Evolutionary conservation across 306 rosid species (phyloP).

Genomic region (Cajanus cajan): DNA sequence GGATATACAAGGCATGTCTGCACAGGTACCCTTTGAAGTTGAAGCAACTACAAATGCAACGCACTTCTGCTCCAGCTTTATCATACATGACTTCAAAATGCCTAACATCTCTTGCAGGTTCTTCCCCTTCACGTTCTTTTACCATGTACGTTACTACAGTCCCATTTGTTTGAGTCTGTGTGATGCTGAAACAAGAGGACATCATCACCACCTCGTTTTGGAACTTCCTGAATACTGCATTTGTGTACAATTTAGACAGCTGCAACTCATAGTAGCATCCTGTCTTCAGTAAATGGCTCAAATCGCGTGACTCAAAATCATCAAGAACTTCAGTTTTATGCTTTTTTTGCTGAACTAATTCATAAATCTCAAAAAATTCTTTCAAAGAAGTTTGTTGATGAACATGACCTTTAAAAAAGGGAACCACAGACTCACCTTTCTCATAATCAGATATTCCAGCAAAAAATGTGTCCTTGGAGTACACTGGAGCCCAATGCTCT

Average conservation of each 20-base stretch:
- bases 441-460: slow-evolving; percentile 69
- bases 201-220: slow-evolving; percentile 80
- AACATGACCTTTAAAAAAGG: slow-evolving; percentile 61
- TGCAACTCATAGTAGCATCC: slow-evolving; percentile 76
- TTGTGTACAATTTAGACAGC: slow-evolving; percentile 72
- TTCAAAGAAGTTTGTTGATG: slow-evolving; percentile 74
- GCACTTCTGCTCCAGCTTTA: slow-evolving; percentile 74
- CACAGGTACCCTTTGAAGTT: slow-evolving; percentile 91
- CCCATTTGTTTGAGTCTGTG: slow-evolving; percentile 66
- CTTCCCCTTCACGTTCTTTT: slow-evolving; percentile 64
- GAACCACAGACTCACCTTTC: slow-evolving; percentile 51
- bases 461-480: slow-evolving; percentile 76
- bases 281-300: slow-evolving; percentile 57
- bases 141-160: slow-evolving; percentile 63
- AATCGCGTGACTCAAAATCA: slow-evolving; percentile 67
- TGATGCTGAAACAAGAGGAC: slow-evolving; percentile 64
- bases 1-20: slow-evolving; percentile 82
- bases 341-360: slow-evolving; percentile 55
- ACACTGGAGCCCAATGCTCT: slow-evolving; percentile 84
- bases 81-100: slow-evolving; percentile 75
- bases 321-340: slow-evolving; percentile 62
- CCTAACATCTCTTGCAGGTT: slow-evolving; percentile 42
- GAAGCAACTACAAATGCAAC: slow-evolving; percentile 80
- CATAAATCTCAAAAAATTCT: slow-evolving; percentile 64
- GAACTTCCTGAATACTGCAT: slow-evolving; percentile 68